Conservation (phyloP, 371 early-diverging fungal genomes). For the Lichtheimia corymbifera region DNA sequence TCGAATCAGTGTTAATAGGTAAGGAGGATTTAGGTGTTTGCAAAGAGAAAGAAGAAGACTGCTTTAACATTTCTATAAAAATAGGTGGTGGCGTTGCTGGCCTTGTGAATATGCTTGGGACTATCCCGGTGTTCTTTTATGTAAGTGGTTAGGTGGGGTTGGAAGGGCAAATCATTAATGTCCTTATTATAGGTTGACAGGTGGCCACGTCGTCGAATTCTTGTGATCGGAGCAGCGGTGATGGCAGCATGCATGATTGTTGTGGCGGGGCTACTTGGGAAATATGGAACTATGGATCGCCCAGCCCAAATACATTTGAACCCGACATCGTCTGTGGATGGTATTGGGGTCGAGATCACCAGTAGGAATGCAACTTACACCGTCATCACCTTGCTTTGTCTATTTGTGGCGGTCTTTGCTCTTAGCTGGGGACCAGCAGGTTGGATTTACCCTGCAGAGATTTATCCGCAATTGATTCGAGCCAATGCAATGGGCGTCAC, state of each 20-base stretch:
- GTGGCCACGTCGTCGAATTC: conserved; percentile 23
- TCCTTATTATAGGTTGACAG: conserved; percentile 22
- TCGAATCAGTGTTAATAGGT: conserved; percentile 50
- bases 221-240: conserved; percentile 18
- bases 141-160: conserved; percentile 16
- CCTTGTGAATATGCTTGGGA: conserved; percentile 24
- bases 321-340: conserved; percentile 28
- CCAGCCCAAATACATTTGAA: conserved; percentile 13
- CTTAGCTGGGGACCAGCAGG: conserved; percentile 67
- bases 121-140: conserved; percentile 26
- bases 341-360: conserved; percentile 11
- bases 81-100: conserved; percentile 25
- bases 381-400: conserved; percentile 59
- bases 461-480: conserved; percentile 69
- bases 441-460: conserved; percentile 90
- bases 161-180: neutral
- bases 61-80: too few species aligned
- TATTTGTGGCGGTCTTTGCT: conserved; percentile 71
- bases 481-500: conserved; percentile 81
- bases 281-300: conserved; percentile 17
- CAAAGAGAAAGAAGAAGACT: neutral
- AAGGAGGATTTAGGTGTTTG: neutral
- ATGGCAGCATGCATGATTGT: conserved; percentile 24
- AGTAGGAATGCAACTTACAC: conserved; percentile 44
- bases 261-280: conserved; percentile 37